Evolutionary conservation across 2,329 filamentous ascomycete genomes (phyloP).

Genomic region (Trichoderma sp.): DNA sequence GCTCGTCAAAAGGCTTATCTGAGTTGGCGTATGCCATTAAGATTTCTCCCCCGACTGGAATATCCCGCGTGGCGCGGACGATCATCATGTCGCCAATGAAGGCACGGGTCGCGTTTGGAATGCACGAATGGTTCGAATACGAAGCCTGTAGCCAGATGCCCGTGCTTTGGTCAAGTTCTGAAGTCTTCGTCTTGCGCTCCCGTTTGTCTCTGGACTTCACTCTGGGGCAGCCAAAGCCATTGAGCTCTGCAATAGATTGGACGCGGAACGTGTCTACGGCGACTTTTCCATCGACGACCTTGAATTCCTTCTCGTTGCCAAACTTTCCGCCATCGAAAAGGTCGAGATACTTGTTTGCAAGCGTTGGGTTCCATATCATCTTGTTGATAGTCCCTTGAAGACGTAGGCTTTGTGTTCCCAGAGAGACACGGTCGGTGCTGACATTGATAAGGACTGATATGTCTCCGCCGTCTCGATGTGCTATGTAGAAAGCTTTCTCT

Average conservation of each 20-base stretch:
- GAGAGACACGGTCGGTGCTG: not conserved
- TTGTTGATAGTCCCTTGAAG: not conserved
- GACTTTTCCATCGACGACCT: not conserved
- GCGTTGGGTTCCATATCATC: not conserved
- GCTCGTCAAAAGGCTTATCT: not conserved
- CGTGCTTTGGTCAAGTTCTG: not conserved
- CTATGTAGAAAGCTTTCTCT: not conserved
- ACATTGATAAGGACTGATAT: not conserved
- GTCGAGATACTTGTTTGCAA: not conserved
- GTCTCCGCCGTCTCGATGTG: not conserved
- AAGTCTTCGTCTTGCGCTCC: not conserved
- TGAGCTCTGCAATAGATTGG: slow-evolving; percentile 1
- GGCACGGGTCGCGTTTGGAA: not conserved
- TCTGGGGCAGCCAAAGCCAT: not conserved
- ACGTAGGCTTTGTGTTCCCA: not conserved
- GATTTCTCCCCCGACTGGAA: not conserved
- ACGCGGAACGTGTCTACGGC: not conserved
- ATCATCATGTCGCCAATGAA: not conserved
- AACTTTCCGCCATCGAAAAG: not conserved
- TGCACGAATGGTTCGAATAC: not conserved
- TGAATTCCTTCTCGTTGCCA: not conserved
- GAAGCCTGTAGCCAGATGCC: not conserved
- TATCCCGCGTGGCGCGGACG: not conserved
- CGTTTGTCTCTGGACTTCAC: not conserved
- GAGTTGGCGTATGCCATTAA: not conserved